Percentiles rank a stretch among this genome's conserved stretches.
Evolutionary conservation across 352 stramenopile species (phyloP).

Genomic region (Globisporangium paddicum): DNA sequence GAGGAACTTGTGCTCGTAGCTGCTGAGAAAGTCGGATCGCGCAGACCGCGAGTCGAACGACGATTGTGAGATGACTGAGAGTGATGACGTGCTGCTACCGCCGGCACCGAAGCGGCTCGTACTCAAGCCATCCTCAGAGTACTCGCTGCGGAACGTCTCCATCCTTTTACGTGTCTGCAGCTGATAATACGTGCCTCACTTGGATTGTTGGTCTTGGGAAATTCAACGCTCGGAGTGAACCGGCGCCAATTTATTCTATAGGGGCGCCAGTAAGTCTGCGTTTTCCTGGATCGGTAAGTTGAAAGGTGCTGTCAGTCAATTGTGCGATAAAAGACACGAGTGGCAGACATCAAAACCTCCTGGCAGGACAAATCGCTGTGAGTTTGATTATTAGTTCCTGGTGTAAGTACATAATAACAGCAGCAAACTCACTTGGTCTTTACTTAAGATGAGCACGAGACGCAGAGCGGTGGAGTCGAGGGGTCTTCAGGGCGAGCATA

Average conservation of each 20-base stretch:
- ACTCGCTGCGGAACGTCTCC: constrained; percentile 37
- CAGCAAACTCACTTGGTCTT: not conserved
- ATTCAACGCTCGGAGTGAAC: not conserved
- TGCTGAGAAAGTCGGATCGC: constrained; percentile 47
- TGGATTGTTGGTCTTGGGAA: not conserved
- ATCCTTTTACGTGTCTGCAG: not conserved
- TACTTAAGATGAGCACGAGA: constrained; percentile 79
- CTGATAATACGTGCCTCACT: not conserved
- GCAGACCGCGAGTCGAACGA: constrained; percentile 30
- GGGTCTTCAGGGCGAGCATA: constrained; percentile 54
- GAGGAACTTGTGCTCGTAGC: constrained; percentile 53
- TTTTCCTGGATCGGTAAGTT: too few species aligned
- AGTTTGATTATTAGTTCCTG: not conserved
- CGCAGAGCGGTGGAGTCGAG: constrained; percentile 45
- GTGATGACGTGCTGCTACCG: constrained; percentile 18
- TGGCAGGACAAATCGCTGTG: not conserved
- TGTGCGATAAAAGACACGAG: not conserved
- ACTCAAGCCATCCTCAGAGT: constrained; percentile 28
- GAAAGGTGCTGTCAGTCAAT: too few species aligned
- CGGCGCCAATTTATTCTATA: not conserved
- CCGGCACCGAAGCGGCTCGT: constrained; percentile 24
- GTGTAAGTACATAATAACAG: not conserved
- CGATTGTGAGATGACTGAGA: constrained; percentile 35
- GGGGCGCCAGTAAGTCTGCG: not conserved
- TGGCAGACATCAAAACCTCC: not conserved